A percentile compares a stretch with the other conserved stretches of the same genome.
phyloP scores from a whole-genome alignment of 1,284 basidiomycete genomes.

The Mrakiaceae sp. region DNA sequence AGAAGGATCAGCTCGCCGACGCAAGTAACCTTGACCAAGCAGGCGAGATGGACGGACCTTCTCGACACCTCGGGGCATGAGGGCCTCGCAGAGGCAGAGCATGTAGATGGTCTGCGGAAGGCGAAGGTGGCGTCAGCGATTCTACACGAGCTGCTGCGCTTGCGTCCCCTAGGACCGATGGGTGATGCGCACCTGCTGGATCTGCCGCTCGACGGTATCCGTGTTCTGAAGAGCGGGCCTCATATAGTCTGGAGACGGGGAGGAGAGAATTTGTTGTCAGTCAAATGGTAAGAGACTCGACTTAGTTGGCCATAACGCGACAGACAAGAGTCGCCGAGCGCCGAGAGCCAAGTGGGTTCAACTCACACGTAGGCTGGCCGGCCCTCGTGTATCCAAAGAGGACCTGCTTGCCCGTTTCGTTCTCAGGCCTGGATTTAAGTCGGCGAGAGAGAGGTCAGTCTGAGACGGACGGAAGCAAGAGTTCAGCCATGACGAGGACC shows the following conservation, averaged over 20 bases:
- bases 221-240: conserved; percentile 13
- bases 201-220: neutral
- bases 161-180: no score
- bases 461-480: no score
- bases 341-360: no score
- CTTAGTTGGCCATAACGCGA: neutral
- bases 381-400: conserved; percentile 6
- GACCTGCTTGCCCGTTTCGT: conserved; percentile 16
- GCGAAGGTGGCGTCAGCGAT: no score
- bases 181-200: neutral
- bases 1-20: neutral
- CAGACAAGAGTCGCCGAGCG: neutral
- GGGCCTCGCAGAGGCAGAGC: neutral
- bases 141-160: no score
- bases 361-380: conserved; percentile 11
- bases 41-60: neutral
- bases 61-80: conserved; percentile 9
- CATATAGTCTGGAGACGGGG: neutral
- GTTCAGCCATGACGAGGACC: no score
- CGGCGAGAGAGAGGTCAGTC: no score
- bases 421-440: neutral
- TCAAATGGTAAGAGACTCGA: neutral
- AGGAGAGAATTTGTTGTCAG: neutral
- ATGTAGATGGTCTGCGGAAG: neutral
- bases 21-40: neutral